phyloP scores from a whole-genome alignment of 139 green algal species.

The Zygnema cylindricum region DNA sequence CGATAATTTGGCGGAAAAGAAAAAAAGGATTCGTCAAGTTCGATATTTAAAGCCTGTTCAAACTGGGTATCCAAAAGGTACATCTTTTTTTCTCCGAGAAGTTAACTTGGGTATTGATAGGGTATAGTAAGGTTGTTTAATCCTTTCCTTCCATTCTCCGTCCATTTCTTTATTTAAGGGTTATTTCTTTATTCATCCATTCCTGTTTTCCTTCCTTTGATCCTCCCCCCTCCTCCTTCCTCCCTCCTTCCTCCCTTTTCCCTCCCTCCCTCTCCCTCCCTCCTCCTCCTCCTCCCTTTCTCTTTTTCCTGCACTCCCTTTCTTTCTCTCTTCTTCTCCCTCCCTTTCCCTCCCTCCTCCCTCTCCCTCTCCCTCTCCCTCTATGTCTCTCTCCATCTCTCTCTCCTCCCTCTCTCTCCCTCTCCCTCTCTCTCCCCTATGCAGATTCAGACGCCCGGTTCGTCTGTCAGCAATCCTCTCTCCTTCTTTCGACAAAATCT shows the following conservation, averaged over 20 bases:
- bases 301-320: neutral
- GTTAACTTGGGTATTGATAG: neutral
- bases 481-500: neutral
- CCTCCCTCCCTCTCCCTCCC: too few relatives aligned
- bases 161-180: neutral
- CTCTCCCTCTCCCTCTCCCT: neutral
- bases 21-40: neutral
- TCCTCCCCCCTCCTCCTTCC: neutral
- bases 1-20: neutral
- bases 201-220: neutral
- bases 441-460: conserved; percentile 35
- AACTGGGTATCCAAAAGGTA: too few relatives aligned
- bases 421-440: neutral
- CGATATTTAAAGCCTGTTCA: neutral
- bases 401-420: too few relatives aligned
- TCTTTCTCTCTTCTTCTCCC: neutral
- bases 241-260: neutral
- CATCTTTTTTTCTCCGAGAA: too few relatives aligned
- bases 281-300: neutral
- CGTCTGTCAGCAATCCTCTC: neutral
- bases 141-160: neutral
- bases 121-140: neutral
- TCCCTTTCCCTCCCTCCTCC: neutral
- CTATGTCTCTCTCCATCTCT: neutral
- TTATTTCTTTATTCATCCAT: neutral